Evolutionary conservation across 768 basidiomycete species (phyloP), one percentile per base, ranked within the genome.

Genomic region (Cystobasidium onofrii): DNA sequence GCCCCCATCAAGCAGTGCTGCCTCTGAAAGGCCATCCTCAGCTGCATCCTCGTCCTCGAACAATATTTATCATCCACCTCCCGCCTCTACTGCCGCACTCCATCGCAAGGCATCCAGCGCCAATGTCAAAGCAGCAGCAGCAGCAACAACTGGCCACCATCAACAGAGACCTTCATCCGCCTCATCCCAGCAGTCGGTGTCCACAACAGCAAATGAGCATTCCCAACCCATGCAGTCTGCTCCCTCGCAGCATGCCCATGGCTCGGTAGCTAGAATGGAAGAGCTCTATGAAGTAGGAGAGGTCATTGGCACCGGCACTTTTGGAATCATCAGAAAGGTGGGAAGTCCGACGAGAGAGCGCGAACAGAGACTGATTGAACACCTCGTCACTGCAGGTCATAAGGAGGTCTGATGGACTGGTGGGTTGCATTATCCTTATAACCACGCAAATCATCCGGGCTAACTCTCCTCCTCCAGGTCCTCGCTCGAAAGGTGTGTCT

Each of bases 281-380:
- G 90, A 90, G 77, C 85, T 86, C 62, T 98, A 95, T 79, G 91
- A 92, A 75, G 84, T 91, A 7, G 84, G 93, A 60, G 92, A 94
- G 76, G 85, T 96, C 73, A 95, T 99, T 60, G 96, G 96, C 2
- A 97, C 94, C 78, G 96, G 96, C 31, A 91, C 90, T 3, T 99
- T 99, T 83, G 96, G 96, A 0, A 91, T 98, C 75, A 99, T 99
- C 76, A 88, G 92, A 74, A 97, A 97, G 83, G 94, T 97, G 15
- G 9, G 18, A 17, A n/a, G 15, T 27, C 20, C 36, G 25, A 13
- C 41, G n/a, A n/a, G n/a, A n/a, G n/a, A n/a, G n/a, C n/a, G n/a
- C n/a, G n/a, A n/a, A n/a, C n/a, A n/a, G n/a, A n/a, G n/a, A n/a
- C n/a, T n/a, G n/a, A n/a, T n/a, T n/a, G n/a, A n/a, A n/a, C 33